These are phyloP conservation scores for Trichomonas vaginalis DNA, from an alignment of 208 protist species.

Conservation along the genomic window DNA sequence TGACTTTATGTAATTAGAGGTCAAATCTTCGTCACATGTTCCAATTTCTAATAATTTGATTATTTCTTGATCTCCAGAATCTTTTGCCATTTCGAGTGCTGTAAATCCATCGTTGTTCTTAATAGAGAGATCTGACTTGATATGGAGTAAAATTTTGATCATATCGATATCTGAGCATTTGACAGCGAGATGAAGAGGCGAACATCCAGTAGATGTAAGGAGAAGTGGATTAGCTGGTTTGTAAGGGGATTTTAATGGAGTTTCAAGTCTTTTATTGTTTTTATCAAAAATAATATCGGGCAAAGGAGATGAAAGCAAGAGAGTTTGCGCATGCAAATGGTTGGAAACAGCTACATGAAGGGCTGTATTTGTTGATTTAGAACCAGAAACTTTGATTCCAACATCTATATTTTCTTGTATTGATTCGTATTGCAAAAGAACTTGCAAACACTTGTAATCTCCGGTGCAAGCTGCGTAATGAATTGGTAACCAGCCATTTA, in stretches of 20 bases:
- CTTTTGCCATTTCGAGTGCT: not conserved
- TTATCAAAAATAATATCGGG: not conserved
- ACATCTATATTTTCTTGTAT: not conserved
- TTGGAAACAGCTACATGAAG: not conserved
- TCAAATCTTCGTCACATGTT: not conserved
- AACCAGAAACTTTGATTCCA: not conserved
- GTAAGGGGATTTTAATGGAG: not conserved
- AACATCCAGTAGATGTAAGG: not conserved
- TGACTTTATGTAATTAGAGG: not conserved
- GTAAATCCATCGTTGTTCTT: not conserved
- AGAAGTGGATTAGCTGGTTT: not conserved
- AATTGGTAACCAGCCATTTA: not conserved
- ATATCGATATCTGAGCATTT: not conserved
- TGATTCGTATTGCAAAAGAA: not conserved
- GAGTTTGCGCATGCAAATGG: not conserved
- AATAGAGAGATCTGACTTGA: not conserved
- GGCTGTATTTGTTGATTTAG: not conserved
- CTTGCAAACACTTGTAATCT: not conserved
- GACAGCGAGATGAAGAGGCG: not conserved
- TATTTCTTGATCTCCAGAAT: not conserved
- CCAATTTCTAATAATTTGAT: not conserved
- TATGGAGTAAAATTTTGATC: not conserved
- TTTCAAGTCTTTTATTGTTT: not conserved
- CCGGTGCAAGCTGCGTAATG: not conserved
- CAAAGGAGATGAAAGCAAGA: not conserved